These are phyloP conservation scores for Epichloe gansuensis DNA, from an alignment of 2,329 filamentous ascomycete species.

Conservation along the genomic window DNA sequence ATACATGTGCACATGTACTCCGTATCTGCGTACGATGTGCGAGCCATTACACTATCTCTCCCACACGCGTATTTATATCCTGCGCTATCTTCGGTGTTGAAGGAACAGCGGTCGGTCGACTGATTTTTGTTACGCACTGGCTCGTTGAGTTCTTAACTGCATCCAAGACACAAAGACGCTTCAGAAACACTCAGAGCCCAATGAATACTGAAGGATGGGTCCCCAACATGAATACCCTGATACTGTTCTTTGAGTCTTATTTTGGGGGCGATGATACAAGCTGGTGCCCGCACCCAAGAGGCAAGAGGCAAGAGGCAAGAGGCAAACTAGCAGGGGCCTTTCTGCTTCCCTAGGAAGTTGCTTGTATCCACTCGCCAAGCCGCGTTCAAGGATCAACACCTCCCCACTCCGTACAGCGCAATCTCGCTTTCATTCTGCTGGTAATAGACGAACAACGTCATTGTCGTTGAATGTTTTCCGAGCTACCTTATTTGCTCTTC, in stretches of 20 bases:
- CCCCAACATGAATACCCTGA: neutral
- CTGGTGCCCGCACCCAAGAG: no score
- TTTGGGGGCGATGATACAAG: no score
- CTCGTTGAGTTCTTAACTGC: neutral
- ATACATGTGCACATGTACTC: neutral
- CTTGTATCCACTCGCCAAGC: constrained; percentile 1
- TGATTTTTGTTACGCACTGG: neutral
- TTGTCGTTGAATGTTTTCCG: constrained; percentile 2
- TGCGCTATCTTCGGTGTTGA: neutral
- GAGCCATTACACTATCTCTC: neutral
- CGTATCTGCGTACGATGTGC: no score
- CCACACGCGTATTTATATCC: neutral
- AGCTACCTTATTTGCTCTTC: neutral
- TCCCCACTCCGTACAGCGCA: constrained; percentile 2
- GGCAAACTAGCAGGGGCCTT: neutral
- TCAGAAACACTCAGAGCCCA: neutral
- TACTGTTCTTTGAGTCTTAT: no score
- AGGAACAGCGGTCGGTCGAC: neutral
- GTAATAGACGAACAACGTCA: constrained; percentile 5
- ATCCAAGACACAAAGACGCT: neutral
- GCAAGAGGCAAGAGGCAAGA: neutral
- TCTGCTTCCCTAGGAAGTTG: neutral
- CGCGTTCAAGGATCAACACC: neutral
- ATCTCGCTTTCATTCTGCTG: constrained; percentile 1
- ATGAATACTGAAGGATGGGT: neutral